Percentiles rank a stretch among this genome's conserved stretches.
Conservation (phyloP, 2,329 filamentous ascomycete genomes). For the Aspergillus spinulosporus region DNA sequence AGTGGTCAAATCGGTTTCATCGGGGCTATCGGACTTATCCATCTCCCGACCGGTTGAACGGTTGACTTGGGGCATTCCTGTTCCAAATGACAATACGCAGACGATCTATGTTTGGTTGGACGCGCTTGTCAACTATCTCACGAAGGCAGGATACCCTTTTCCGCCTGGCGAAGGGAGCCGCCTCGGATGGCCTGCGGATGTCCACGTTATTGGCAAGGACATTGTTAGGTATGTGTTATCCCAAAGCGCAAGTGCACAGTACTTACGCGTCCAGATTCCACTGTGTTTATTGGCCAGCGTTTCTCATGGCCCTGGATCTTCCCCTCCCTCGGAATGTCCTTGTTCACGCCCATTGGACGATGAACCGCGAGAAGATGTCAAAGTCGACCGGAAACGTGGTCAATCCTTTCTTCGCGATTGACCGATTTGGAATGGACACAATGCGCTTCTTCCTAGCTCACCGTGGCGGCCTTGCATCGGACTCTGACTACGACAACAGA, state of each 20-base stretch:
- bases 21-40: constrained; percentile 81
- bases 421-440: constrained; percentile 82
- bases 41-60: constrained; percentile 79
- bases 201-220: constrained; percentile 94
- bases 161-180: constrained; percentile 64
- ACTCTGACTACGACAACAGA: constrained; percentile 82
- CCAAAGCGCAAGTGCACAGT: neutral
- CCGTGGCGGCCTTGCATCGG: constrained; percentile 72
- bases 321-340: constrained; percentile 77
- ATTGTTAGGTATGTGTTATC: constrained; percentile 64
- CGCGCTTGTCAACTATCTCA: constrained; percentile 90
- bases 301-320: constrained; percentile 83
- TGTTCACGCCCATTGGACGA: constrained; percentile 93
- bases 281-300: constrained; percentile 96
- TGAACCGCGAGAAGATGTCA: constrained; percentile 90
- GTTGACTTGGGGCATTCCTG: constrained; percentile 82
- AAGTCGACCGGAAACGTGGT: constrained; percentile 95
- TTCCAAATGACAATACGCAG: constrained; percentile 79
- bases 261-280: constrained; percentile 63
- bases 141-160: constrained; percentile 77
- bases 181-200: constrained; percentile 82
- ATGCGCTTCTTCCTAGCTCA: constrained; percentile 87
- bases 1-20: constrained; percentile 72
- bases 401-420: constrained; percentile 86
- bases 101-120: constrained; percentile 99